Evolutionary conservation across 2,329 filamentous ascomycete genomes (phyloP), one percentile per base, ranked within the genome.

Genomic region (Capronia epimyces): DNA sequence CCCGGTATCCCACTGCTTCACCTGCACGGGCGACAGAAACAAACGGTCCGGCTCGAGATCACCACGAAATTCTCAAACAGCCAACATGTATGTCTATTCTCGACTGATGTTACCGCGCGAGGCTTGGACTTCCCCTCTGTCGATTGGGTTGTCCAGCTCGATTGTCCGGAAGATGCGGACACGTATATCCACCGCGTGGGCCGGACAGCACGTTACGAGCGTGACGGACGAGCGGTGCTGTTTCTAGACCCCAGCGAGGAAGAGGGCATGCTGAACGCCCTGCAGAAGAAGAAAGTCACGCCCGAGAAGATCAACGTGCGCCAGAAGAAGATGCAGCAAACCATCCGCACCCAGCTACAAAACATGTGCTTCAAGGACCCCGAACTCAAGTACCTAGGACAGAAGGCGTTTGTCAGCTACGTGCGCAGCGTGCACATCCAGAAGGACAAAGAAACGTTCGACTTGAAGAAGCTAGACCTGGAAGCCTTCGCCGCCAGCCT

Each of bases 91-190:
- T 96, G 93, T 65, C 77, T 98, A 0, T 95, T 98, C 66, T 89
- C 93, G 1, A 98, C 93, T 0, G 93, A 98, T 65, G 89, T 98
- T 4, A 89, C 94, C 3, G 93, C 93, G 0, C 81, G 93, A 67
- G 93, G 93, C 57, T 79, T 98, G 10, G 93, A 98, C 67, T 97
- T 98, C 65, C 93, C 93, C 0, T 85, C 89, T 2, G 93, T 98
- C 0, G 93, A 98, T 67, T 98, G 93, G 86, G 93, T 98, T 3
- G 89, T 98, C n/a, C 93, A 98, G 66, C 79, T 88, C n/a, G 93
- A 98, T 67, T 95, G 88, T 60, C 93, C 93, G 0, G 93, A 98
- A 68, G 91, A 98, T 67, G 86, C 87, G 3, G 93, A 97, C 64
- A 98, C 93, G 0, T 98, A 98, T 64, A 97, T 98, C 60, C 93